These are phyloP conservation scores for Naganishia antarctica DNA, from an alignment of 768 basidiomycete genomes.

Conservation along the genomic window DNA sequence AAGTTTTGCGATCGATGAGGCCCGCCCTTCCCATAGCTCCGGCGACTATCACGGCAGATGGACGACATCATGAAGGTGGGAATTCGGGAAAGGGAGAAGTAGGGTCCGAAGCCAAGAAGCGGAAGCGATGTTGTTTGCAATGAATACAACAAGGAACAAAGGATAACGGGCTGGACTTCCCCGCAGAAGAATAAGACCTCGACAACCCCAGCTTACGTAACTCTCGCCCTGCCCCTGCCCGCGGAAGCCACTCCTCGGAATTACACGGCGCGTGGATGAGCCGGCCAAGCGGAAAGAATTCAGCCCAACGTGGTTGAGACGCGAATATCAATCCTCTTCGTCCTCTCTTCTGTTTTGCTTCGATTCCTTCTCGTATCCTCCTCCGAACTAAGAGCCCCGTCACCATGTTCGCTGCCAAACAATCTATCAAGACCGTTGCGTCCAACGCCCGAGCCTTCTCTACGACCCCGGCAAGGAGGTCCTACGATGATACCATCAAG, in stretches of 20 bases:
- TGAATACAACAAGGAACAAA: too few species aligned
- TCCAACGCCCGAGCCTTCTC: constrained; percentile 64
- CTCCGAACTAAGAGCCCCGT: background rate
- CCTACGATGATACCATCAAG: constrained; percentile 81
- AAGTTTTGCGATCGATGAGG: background rate
- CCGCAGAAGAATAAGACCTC: too few species aligned
- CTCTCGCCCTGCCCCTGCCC: too few species aligned
- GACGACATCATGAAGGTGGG: background rate
- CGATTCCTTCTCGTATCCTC: background rate
- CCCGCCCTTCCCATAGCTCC: background rate
- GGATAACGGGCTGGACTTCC: too few species aligned
- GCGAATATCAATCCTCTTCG: background rate
- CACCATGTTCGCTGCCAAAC: constrained; percentile 19
- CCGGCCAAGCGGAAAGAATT: constrained; percentile 7
- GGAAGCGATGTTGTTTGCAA: too few species aligned
- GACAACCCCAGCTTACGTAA: too few species aligned
- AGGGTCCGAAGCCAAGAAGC: too few species aligned
- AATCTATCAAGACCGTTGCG: constrained; percentile 20
- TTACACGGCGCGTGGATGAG: too few species aligned
- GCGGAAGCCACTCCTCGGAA: too few species aligned
- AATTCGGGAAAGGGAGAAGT: too few species aligned
- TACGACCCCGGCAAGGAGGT: constrained; percentile 64
- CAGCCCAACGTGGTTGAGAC: background rate
- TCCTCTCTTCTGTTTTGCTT: background rate
- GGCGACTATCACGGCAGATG: constrained; percentile 14